Evolutionary conservation across 306 rosid species (phyloP).

Genomic region (Glycine tomentella): DNA sequence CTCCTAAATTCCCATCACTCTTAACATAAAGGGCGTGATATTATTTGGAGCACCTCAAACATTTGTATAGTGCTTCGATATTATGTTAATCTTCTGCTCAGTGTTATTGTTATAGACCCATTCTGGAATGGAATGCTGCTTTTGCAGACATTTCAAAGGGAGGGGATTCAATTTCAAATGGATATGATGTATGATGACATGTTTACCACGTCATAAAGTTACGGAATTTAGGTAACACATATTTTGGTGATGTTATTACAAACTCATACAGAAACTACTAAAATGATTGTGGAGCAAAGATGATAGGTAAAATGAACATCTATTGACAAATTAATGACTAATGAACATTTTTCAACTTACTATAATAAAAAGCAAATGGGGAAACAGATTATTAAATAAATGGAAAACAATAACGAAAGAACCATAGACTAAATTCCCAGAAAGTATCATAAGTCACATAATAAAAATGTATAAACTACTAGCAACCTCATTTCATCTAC

Average conservation of each 20-base stretch:
- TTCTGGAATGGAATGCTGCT: background rate
- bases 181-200: background rate
- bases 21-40: background rate
- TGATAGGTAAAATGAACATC: slow-evolving; percentile 18
- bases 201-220: background rate
- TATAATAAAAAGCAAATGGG: slow-evolving; percentile 21
- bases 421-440: no score
- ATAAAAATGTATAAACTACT: no score
- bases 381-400: background rate
- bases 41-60: slow-evolving; percentile 8
- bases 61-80: background rate
- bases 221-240: slow-evolving; percentile 24
- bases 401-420: background rate
- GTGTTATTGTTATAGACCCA: background rate
- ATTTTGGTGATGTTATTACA: slow-evolving; percentile 2
- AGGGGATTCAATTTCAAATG: background rate
- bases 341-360: slow-evolving; percentile 1
- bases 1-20: background rate
- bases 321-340: background rate
- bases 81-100: slow-evolving; percentile 16
- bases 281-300: background rate
- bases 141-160: slow-evolving; percentile 9
- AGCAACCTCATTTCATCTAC: background rate
- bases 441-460: no score
- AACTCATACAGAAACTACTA: slow-evolving; percentile 24